These are phyloP conservation scores for Entophlyctis luteolus DNA, from an alignment of 192 early-diverging fungal species.

Conservation along the genomic window DNA sequence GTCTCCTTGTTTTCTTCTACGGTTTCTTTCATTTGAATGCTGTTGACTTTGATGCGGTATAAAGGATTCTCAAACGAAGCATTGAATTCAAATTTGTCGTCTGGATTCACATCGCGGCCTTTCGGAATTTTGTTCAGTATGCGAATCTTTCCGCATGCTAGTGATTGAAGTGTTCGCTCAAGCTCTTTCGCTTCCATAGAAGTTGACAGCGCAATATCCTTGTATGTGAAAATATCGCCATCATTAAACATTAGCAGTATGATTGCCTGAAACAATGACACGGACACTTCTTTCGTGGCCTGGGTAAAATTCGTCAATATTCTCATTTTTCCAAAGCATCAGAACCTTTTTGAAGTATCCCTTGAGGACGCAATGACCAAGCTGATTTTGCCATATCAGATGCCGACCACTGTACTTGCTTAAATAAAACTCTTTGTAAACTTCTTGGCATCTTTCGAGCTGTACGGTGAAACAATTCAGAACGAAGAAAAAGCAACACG, in stretches of 20 bases:
- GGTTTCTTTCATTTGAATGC: slow-evolving; percentile 52
- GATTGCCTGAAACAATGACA: slow-evolving; percentile 42
- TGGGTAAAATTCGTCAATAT: slow-evolving; percentile 24
- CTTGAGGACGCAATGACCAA: slow-evolving; percentile 73
- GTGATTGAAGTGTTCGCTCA: slow-evolving; percentile 75
- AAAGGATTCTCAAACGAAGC: slow-evolving; percentile 67
- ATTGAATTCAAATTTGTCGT: slow-evolving; percentile 64
- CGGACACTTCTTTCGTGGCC: slow-evolving; percentile 45
- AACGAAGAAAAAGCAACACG: slow-evolving; percentile 45
- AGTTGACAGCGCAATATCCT: slow-evolving; percentile 63
- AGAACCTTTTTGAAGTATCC: slow-evolving; percentile 55
- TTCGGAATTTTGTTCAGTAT: slow-evolving; percentile 40
- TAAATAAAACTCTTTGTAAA: slow-evolving; percentile 76
- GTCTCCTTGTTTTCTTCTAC: slow-evolving; percentile 78
- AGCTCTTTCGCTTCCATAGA: slow-evolving; percentile 78
- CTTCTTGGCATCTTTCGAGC: slow-evolving; percentile 53
- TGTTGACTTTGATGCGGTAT: slow-evolving; percentile 45
- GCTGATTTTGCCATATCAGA: slow-evolving; percentile 82
- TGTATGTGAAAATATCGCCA: slow-evolving; percentile 47
- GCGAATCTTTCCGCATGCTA: slow-evolving; percentile 67
- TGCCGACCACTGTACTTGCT: slow-evolving; percentile 73
- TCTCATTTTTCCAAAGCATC: neutral
- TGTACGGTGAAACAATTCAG: slow-evolving; percentile 19
- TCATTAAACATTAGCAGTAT: slow-evolving; percentile 66
- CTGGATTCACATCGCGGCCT: slow-evolving; percentile 19